These are phyloP conservation scores for Ormosia semicastrata DNA, from an alignment of 306 rosid species.

Conservation along the genomic window DNA sequence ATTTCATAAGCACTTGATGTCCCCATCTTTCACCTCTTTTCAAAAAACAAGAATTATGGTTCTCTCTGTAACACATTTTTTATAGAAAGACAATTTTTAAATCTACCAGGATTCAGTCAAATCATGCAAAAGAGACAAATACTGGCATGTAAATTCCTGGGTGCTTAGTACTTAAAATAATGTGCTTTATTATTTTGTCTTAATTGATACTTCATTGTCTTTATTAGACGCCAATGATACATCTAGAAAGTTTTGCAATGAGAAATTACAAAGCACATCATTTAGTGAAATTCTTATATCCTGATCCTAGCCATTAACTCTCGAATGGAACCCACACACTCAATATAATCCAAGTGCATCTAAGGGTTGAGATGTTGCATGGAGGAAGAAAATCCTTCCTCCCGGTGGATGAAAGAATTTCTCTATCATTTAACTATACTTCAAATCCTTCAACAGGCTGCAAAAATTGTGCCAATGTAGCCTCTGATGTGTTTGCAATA, in stretches of 20 bases:
- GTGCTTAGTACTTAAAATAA: background rate
- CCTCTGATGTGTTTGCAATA: constrained; percentile 67
- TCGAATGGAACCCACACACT: too few species aligned
- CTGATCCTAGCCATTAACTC: too few species aligned
- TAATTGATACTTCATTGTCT: constrained; percentile 7
- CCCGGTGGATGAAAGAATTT: too few species aligned
- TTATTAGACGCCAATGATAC: constrained; percentile 2
- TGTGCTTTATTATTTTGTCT: constrained; percentile 4
- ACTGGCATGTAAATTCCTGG: background rate
- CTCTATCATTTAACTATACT: background rate
- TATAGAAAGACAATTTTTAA: background rate
- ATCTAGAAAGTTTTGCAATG: background rate
- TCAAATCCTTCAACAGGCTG: constrained; percentile 55
- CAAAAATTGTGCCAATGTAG: constrained; percentile 78
- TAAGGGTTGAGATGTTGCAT: too few species aligned
- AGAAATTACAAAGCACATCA: background rate
- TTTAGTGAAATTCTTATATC: too few species aligned
- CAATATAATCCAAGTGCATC: too few species aligned
- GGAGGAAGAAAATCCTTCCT: too few species aligned
- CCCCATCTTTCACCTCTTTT: background rate
- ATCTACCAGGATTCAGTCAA: background rate
- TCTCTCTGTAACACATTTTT: background rate
- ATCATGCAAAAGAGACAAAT: background rate
- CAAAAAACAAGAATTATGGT: background rate
- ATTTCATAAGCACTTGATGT: background rate